Base-by-base conservation (phyloP, 257 asterid genomes). In the Craterostigma plantagineum region DNA sequence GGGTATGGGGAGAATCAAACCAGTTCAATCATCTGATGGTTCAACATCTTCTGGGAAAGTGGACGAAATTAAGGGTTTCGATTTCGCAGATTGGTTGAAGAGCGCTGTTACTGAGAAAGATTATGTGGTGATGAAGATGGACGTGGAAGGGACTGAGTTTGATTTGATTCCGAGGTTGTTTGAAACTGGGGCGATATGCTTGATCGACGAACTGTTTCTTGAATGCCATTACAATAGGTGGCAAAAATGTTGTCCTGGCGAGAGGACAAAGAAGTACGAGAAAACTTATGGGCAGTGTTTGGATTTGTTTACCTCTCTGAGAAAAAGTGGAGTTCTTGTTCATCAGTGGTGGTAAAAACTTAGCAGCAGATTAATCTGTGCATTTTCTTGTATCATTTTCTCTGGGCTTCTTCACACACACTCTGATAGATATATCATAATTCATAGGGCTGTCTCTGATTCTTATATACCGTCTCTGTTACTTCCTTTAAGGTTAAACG, bases 191-290 rank as follows among this genome's bases (percentile, higher is more conserved):
- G 86, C 95, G 0, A 87, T 87, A 38, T 87, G 98, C 64, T 62
- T 87, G 66, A 72, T 87, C 7, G 95, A 87, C 54, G 98, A 87
- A 63, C 66, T 87, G 3, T 87, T 87, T 64, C 92, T 87, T 0
- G 98, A 87, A 54, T 87, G 98, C 54, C 98, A 87, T 54, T 82
- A 87, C 59, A 82, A 87, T 48, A 63, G 98, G 59, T 87, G 98
- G 98, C 98, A 87, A 68, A 87, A 65, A 53, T 87, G 98, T 38
- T 87, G 98, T 23, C 98, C 98, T 0, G 98, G 93, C 1, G 86
- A 74, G 73, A 82, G 98, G 67, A 56, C 77, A 17, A 33, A 66
- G 1, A 87, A 82, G 72, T 87, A 87, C 54, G 46, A 62, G 57
- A 82, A 72, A 56, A 82, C 98, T 7, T 87, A 82, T 38, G 80